Percentiles rank a stretch among this genome's conserved stretches.
Conservation (phyloP, 2,329 filamentous ascomycete genomes). For the Grosmannia huntii region DNA sequence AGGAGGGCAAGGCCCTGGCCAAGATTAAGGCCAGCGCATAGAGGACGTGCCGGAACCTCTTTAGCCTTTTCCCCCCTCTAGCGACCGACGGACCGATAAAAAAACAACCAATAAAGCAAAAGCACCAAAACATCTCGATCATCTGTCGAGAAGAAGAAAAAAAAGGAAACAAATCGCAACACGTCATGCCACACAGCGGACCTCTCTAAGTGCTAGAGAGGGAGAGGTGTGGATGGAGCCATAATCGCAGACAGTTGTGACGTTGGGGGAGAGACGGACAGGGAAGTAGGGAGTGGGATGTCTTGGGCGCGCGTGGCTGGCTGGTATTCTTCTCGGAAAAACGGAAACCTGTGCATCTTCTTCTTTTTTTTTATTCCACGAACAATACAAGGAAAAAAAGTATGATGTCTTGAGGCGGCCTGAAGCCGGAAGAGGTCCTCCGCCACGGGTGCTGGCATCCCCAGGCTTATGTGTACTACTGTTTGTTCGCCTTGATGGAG, state of each 20-base stretch:
- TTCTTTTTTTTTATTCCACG: slow-evolving; percentile 4
- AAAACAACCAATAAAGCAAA: not conserved
- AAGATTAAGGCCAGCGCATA: slow-evolving; percentile 81
- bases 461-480: not conserved
- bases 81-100: not conserved
- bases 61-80: not conserved
- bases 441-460: not conserved
- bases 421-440: not conserved
- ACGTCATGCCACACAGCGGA: not conserved
- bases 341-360: slow-evolving; percentile 11
- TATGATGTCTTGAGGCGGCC: not conserved
- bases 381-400: slow-evolving; percentile 5
- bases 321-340: slow-evolving; percentile 12
- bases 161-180: not conserved
- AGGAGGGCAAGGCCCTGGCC: slow-evolving; percentile 91
- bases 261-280: not conserved
- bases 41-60: slow-evolving; percentile 11
- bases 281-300: not conserved
- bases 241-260: not conserved
- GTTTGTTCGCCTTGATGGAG: not conserved
- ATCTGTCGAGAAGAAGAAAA: not conserved
- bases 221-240: not conserved
- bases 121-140: not conserved
- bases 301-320: slow-evolving; percentile 10
- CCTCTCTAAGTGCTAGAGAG: not conserved